These are phyloP conservation scores for Apiospora koreana DNA, from an alignment of 2,329 filamentous ascomycete species.

Conservation along the genomic window DNA sequence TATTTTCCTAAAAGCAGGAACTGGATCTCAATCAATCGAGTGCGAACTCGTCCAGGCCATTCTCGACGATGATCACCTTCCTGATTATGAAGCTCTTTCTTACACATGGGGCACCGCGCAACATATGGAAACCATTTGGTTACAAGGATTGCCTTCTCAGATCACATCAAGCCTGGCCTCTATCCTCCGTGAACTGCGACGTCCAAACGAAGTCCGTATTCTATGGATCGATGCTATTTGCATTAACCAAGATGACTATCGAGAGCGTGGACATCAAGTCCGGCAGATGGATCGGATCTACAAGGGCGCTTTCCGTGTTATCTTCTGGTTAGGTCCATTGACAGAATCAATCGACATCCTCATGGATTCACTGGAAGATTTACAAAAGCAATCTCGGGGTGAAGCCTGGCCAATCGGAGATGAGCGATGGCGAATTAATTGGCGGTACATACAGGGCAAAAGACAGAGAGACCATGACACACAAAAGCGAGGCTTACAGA, in stretches of 20 bases:
- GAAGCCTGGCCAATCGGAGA: background rate
- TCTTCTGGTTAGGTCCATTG: constrained; percentile 20
- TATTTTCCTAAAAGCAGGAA: no score
- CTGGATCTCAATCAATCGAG: no score
- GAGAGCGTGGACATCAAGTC: constrained; percentile 20
- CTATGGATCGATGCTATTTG: constrained; percentile 13
- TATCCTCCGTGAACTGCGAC: background rate
- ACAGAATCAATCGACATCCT: background rate
- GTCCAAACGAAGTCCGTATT: background rate
- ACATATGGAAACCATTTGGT: background rate
- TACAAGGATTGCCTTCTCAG: background rate
- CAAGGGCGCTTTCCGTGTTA: constrained; percentile 15
- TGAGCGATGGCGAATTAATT: background rate
- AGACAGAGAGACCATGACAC: no score
- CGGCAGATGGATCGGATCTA: constrained; percentile 20
- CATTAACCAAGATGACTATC: constrained; percentile 15
- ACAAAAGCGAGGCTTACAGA: no score
- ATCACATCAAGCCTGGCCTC: background rate
- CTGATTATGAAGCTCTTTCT: constrained; percentile 4
- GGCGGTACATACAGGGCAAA: no score
- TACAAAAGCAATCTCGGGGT: no score
- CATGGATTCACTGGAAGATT: background rate
- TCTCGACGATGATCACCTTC: background rate
- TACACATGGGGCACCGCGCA: background rate
- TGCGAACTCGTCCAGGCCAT: background rate